phyloP scores from a whole-genome alignment of 2,329 filamentous ascomycete species.

The Dactylellina parvicollis region DNA sequence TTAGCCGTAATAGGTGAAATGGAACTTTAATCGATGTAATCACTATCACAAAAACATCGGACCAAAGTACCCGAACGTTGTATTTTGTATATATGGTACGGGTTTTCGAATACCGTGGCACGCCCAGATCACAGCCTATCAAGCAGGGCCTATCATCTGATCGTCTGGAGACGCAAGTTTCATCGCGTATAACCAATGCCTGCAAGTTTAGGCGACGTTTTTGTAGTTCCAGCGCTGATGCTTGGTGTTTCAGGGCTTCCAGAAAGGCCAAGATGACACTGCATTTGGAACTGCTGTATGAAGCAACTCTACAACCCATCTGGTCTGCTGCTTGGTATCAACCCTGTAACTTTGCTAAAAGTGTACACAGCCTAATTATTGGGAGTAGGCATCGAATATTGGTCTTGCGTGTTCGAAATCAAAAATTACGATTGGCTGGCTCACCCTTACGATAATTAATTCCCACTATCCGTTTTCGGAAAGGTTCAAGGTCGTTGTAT shows the following conservation, averaged over 20 bases:
- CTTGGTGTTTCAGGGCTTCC: constrained; percentile 1
- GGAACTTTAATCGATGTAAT: no score
- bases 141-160: background rate
- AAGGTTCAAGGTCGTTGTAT: no score
- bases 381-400: background rate
- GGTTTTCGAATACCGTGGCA: background rate
- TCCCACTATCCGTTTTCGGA: background rate
- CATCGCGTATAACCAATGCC: background rate
- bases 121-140: background rate
- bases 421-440: background rate
- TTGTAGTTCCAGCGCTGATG: background rate
- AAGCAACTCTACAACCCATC: background rate
- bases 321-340: background rate
- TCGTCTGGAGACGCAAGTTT: background rate
- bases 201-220: background rate
- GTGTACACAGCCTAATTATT: background rate
- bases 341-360: background rate
- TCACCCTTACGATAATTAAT: background rate
- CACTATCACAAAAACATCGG: no score
- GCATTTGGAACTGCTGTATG: background rate
- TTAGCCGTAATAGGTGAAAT: no score
- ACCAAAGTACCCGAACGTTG: no score
- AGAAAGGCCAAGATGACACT: background rate
- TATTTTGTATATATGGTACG: background rate
- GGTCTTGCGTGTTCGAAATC: no score